Evolutionary conservation across 495 filamentous ascomycete species (phyloP).

Genomic region (Xylaria venustula): DNA sequence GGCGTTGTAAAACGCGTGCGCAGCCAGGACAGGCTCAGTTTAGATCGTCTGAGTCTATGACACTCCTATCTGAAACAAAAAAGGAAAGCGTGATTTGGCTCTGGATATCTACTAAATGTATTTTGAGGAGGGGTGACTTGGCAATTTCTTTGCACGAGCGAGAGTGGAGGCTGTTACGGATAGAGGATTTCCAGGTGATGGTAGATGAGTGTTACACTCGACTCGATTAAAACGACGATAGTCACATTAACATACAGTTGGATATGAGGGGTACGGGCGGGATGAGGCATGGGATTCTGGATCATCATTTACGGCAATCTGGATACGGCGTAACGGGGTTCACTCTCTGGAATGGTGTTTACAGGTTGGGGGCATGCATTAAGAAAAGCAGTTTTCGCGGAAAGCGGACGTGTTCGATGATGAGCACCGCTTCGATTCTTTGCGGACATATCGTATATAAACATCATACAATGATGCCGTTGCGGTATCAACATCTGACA

Average conservation of each 20-base stretch:
- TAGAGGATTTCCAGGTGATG: too few species aligned
- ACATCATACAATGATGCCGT: conserved; percentile 1
- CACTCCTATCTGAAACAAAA: not conserved
- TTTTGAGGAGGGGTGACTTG: not conserved
- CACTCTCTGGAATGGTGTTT: conserved; percentile 1
- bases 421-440: not conserved
- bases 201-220: not conserved
- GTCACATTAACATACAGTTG: not conserved
- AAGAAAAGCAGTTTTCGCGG: conserved; percentile 1
- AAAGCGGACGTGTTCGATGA: not conserved
- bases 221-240: not conserved
- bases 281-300: not conserved
- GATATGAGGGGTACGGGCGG: not conserved
- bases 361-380: not conserved
- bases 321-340: conserved; percentile 1
- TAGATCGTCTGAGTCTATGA: conserved; percentile 59
- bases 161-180: too few species aligned
- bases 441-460: not conserved
- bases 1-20: conserved; percentile 55
- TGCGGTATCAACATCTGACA: not conserved
- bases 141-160: too few species aligned
- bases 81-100: not conserved
- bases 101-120: not conserved
- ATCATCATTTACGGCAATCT: not conserved
- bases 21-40: conserved; percentile 54